Evolutionary conservation across 2,329 filamentous ascomycete species (phyloP), one percentile per base, ranked within the genome.

Genomic region (Talaromyces albobiverticillius): DNA sequence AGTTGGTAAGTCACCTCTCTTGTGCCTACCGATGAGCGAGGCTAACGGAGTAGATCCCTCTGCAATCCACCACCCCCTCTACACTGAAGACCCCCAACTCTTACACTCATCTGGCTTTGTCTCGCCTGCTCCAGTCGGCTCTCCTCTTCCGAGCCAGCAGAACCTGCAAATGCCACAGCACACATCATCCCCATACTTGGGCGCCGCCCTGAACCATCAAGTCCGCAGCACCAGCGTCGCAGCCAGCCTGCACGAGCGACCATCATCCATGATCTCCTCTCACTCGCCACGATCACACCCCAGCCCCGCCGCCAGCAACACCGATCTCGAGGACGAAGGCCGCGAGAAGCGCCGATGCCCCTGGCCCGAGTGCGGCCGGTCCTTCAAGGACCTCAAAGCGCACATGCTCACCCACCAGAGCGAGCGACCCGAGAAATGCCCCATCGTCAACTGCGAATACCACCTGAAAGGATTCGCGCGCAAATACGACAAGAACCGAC

Each of bases 401-500:
- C 92, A 96, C 72, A 93, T 95, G 88, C 82, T 96, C 68, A 96
- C 92, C 0, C 92, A 96, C 71, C 89, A 94, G 72, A 88, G 85
- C 55, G 90, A 96, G 75, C 82, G 92, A 22, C 92, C 92, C 0
- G 91, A 96, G 69, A 96, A 96, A 76, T 96, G 92, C 74, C 92
- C 92, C 1, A 96, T 96, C 62, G 80, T 87, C 55, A 94, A 86
- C 0, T 96, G 92, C 77, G 90, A 95, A 66, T 96, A 96, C 73
- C 87, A 95, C 76, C 77, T 82, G 66, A 96, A 96, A 74, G 92
- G 92, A 3, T 96, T 96, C 67, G 91, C 92, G 10, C 82, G 92
- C 63, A 96, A 96, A 74, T 96, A 96, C 69, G 92, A 96, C 78
- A 95, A 95, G 81, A 96, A 96, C 75, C 80, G 92, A 42, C 92